A percentile compares a stretch with the other conserved stretches of the same genome.
These are phyloP conservation scores for Hippophae tibetana DNA, from an alignment of 306 rosid genomes.

Conservation along the genomic window DNA sequence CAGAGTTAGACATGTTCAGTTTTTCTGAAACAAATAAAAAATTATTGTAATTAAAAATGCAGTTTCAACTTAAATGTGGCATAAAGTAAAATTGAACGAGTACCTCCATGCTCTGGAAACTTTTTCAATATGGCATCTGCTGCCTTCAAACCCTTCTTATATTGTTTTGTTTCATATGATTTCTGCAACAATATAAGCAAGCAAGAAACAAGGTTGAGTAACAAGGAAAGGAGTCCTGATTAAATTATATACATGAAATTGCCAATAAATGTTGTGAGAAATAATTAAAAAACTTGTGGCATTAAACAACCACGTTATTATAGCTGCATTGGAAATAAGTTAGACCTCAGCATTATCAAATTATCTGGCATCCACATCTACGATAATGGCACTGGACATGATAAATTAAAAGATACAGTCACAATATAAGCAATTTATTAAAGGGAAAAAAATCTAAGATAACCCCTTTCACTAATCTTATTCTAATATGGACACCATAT, in stretches of 20 bases:
- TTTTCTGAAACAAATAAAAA: too few relatives aligned
- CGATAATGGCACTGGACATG: not conserved
- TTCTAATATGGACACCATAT: too few relatives aligned
- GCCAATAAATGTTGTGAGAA: not conserved
- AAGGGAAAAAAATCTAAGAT: not conserved
- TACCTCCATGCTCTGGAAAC: slow-evolving; percentile 99
- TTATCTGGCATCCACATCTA: not conserved
- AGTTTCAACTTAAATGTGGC: not conserved
- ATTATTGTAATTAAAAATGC: too few relatives aligned
- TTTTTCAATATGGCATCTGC: slow-evolving; percentile 91
- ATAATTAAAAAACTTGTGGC: not conserved
- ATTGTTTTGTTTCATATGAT: slow-evolving; percentile 97
- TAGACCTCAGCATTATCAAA: not conserved
- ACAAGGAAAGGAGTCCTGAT: not conserved
- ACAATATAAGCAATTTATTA: not conserved
- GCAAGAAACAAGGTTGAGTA: not conserved
- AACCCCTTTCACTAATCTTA: not conserved
- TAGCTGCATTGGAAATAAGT: not conserved
- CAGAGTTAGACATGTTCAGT: too few relatives aligned
- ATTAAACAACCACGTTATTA: not conserved
- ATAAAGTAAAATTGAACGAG: not conserved
- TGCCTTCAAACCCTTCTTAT: slow-evolving; percentile 92
- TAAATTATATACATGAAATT: not conserved
- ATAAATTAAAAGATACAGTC: not conserved
- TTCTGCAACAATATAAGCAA: slow-evolving; percentile 41